Base-by-base conservation (phyloP, 1,284 basidiomycete species). In the Austroboletus novae-zelandiae region DNA sequence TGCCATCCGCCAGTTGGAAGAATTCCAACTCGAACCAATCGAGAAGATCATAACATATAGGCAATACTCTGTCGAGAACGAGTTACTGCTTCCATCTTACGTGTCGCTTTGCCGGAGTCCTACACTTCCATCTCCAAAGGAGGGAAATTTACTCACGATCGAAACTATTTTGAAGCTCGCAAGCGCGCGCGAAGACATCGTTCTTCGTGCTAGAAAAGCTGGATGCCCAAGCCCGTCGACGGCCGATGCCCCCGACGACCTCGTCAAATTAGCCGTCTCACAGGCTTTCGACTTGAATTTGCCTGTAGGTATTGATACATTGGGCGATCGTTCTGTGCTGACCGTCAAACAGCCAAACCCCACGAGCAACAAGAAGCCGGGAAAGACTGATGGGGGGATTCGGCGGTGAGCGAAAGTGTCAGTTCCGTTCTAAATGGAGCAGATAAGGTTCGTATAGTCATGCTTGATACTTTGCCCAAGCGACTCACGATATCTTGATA, bases 1-100 rank as follows among this genome's bases (percentile, higher is more conserved):
- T 3, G 78, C 78, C 1, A 67, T 83, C 5, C 77, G 81, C 10
- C 80, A 87, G 52, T 75, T 88, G 1, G 81, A 88, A 57, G 77
- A 73, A 59, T 67, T 80, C 6, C 69, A 74, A 39, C 75, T 87
- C 43, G 74, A 78, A n/a, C 81, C 84, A 0, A 76, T 88, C 40
- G 74, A 77, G 40, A 76, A 80, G 37, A 86, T 88, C 48, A 73
- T 76, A 34, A 71, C 73, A 0, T 79, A 78, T 52, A 72, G 73
- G 39, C 49, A 67, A 18, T 80, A 80, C 64, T 67, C 71, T 0
- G 73, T 89, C 50, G 78, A 84, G 61, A 69, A 69, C 18, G 67
- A 70, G 37, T 68, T 81, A 37, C 72, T 89, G 25, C 70, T 85
- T 31, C 75, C 76, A 0, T 75, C 78, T 0, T 89, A 84, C 56